Conservation (phyloP, 2,329 filamentous ascomycete genomes). For the Alternaria conjuncta region DNA sequence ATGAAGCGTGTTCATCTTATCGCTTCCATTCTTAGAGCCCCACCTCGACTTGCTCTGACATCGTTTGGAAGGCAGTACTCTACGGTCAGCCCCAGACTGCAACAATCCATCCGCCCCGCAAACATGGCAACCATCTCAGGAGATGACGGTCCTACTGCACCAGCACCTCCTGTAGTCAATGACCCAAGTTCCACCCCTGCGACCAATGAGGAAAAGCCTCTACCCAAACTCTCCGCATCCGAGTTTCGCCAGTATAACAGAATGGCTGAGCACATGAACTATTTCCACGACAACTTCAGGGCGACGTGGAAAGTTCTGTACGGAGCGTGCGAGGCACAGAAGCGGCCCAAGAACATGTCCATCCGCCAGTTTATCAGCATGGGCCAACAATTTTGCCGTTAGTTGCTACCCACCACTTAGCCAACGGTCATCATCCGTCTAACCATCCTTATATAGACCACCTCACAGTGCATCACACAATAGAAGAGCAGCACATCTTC, state of each 20-base stretch:
- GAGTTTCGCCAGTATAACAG: slow-evolving; percentile 75
- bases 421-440: not conserved
- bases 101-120: not conserved
- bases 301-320: slow-evolving; percentile 73
- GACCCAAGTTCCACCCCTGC: not conserved
- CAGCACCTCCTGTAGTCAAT: slow-evolving; percentile 6
- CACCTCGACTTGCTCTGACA: not conserved
- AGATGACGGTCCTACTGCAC: not conserved
- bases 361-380: slow-evolving; percentile 71
- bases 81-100: not conserved
- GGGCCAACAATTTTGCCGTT: slow-evolving; percentile 70
- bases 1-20: slow-evolving; percentile 13
- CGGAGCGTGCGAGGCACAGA: slow-evolving; percentile 65
- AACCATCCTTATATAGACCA: slow-evolving; percentile 43
- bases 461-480: slow-evolving; percentile 78
- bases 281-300: slow-evolving; percentile 57
- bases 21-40: slow-evolving; percentile 1
- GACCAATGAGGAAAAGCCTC: slow-evolving; percentile 39
- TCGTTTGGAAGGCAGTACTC: not conserved
- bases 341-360: slow-evolving; percentile 68
- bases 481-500: slow-evolving; percentile 84
- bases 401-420: not conserved
- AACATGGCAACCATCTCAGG: slow-evolving; percentile 10
- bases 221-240: slow-evolving; percentile 68
- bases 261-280: slow-evolving; percentile 77